Conservation (phyloP, 495 filamentous ascomycete genomes). For the Friedmanniomyces endolithicus region DNA sequence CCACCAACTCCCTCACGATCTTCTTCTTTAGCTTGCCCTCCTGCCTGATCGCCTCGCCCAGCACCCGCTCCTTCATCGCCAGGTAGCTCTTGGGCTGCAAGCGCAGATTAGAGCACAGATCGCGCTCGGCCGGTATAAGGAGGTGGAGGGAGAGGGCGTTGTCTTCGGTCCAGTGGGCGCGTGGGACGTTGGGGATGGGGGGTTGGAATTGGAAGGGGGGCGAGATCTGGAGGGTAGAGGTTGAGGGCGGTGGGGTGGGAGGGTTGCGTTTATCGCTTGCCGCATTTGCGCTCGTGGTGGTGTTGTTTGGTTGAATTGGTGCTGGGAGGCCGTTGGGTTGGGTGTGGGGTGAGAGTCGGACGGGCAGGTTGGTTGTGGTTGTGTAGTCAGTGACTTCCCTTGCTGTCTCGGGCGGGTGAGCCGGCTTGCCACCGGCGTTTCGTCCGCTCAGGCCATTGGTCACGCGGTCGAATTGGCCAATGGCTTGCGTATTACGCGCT, state of each 20-base stretch:
- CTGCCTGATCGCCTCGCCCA: constrained; percentile 79
- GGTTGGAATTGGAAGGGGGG: constrained; percentile 21
- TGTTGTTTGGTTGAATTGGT: constrained; percentile 19
- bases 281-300: too few relatives aligned
- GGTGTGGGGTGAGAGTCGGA: constrained; percentile 31
- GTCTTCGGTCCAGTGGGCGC: constrained; percentile 60
- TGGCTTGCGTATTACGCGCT: constrained; percentile 45
- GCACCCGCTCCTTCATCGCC: constrained; percentile 77
- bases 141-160: constrained; percentile 74
- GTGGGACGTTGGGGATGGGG: constrained; percentile 39
- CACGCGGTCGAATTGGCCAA: constrained; percentile 63
- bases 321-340: not conserved
- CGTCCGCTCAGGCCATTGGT: constrained; percentile 45
- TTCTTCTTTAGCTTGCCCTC: constrained; percentile 87
- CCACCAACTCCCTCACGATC: constrained; percentile 58
- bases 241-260: constrained; percentile 15
- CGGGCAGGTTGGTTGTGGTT: constrained; percentile 56
- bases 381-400: constrained; percentile 60
- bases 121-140: constrained; percentile 67
- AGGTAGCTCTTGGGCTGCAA: constrained; percentile 88
- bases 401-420: constrained; percentile 52
- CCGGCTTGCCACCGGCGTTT: constrained; percentile 32
- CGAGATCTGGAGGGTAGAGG: constrained; percentile 12
- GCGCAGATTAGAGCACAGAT: constrained; percentile 70
- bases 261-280: too few relatives aligned